Evolutionary conservation across 805 yeast species (phyloP).

Genomic region (Pichia paraexigua): DNA sequence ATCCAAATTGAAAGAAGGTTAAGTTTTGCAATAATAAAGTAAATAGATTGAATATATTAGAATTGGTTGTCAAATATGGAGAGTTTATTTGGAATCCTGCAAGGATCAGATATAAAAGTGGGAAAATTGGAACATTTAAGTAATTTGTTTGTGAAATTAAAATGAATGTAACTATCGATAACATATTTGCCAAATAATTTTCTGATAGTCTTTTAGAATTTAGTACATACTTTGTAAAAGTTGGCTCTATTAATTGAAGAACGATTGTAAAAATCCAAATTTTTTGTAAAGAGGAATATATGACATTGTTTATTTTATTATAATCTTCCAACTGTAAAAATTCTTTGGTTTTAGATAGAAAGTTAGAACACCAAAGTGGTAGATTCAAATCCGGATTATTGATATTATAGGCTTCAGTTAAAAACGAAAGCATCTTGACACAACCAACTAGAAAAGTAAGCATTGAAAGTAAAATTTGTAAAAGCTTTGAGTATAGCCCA

Average conservation of each 20-base stretch:
- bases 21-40: conserved; percentile 59
- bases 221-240: neutral
- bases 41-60: conserved; percentile 24
- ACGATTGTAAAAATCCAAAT: conserved; percentile 15
- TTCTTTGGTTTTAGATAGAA: conserved; percentile 26
- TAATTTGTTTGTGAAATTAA: conserved; percentile 49
- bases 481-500: neutral
- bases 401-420: conserved; percentile 23
- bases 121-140: conserved; percentile 46
- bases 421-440: conserved; percentile 22
- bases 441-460: conserved; percentile 28
- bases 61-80: conserved; percentile 7
- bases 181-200: conserved; percentile 29
- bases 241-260: conserved; percentile 15
- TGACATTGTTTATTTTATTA: conserved; percentile 19
- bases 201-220: neutral
- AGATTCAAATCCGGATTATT: conserved; percentile 6
- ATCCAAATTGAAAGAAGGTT: conserved; percentile 80
- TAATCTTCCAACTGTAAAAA: conserved; percentile 25
- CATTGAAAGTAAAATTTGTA: conserved; percentile 27
- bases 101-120: conserved; percentile 28
- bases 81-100: conserved; percentile 12
- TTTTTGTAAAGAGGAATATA: conserved; percentile 18
- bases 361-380: conserved; percentile 20
- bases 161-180: conserved; percentile 32